A percentile compares a stretch with the other conserved stretches of the same genome.
These are phyloP conservation scores for Phytophthora sojae DNA, from an alignment of 352 stramenopile genomes.

Conservation along the genomic window DNA sequence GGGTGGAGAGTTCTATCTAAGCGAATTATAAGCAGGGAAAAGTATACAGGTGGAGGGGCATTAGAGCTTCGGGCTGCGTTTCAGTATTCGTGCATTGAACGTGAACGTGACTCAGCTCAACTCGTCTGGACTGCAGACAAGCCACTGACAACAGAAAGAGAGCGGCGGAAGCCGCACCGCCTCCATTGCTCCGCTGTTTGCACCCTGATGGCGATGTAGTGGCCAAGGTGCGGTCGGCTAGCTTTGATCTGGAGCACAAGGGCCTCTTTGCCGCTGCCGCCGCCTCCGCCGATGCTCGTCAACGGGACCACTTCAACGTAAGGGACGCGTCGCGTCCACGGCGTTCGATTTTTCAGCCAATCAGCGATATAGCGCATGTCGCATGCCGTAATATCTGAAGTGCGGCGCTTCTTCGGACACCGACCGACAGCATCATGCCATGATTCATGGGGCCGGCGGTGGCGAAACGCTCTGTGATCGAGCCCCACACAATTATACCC, in stretches of 20 bases:
- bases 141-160: neutral
- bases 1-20: constrained; percentile 3
- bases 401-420: constrained; percentile 24
- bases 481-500: neutral
- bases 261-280: no score
- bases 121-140: neutral
- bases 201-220: neutral
- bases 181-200: no score
- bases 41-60: neutral
- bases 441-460: no score
- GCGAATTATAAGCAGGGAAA: constrained; percentile 21
- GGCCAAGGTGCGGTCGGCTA: neutral
- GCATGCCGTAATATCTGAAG: constrained; percentile 20
- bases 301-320: constrained; percentile 21
- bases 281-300: constrained; percentile 3
- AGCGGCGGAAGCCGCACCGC: no score
- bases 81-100: neutral
- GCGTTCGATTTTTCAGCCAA: constrained; percentile 19
- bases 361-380: constrained; percentile 16
- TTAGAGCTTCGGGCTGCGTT: neutral
- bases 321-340: neutral
- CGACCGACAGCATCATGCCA: neutral
- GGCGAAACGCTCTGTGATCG: constrained; percentile 5
- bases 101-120: neutral
- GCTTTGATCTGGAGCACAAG: no score